Evolutionary conservation across 495 filamentous ascomycete genomes (phyloP).

Genomic region (Neurospora sp.): DNA sequence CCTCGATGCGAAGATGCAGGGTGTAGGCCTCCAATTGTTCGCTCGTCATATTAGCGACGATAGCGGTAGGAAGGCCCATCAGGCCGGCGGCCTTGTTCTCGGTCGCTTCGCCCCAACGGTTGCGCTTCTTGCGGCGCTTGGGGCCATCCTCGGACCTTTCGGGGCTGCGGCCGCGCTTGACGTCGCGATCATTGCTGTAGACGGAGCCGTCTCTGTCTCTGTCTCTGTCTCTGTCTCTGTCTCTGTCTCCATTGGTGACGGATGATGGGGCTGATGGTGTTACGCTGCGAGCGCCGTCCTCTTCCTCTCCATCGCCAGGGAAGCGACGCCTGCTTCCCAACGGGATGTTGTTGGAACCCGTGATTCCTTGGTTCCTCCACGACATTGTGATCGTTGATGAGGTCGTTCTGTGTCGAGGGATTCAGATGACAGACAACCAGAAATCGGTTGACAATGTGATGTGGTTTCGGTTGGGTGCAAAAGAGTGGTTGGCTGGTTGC

Average conservation of each 20-base stretch:
- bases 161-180: slow-evolving; percentile 46
- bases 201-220: slow-evolving; percentile 2
- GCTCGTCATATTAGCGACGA: slow-evolving; percentile 92
- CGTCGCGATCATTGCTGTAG: slow-evolving; percentile 68
- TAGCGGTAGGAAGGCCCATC: slow-evolving; percentile 94
- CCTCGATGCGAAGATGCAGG: slow-evolving; percentile 88
- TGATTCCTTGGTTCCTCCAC: slow-evolving; percentile 92
- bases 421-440: not conserved
- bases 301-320: slow-evolving; percentile 52
- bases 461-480: not conserved
- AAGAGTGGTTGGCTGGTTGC: not conserved
- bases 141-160: slow-evolving; percentile 55
- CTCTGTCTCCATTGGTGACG: slow-evolving; percentile 17
- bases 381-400: slow-evolving; percentile 47
- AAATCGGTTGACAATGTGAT: not conserved
- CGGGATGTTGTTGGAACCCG: slow-evolving; percentile 97
- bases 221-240: slow-evolving; percentile 9
- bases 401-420: not conserved
- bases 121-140: slow-evolving; percentile 87
- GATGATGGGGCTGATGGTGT: slow-evolving; percentile 1
- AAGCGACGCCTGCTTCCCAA: slow-evolving; percentile 82
- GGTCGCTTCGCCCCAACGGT: slow-evolving; percentile 90
- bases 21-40: slow-evolving; percentile 97
- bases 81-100: slow-evolving; percentile 97
- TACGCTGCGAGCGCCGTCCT: slow-evolving; percentile 14